Evolutionary conservation across 2,329 filamentous ascomycete genomes (phyloP).

Genomic region (Ascochyta fabae): DNA sequence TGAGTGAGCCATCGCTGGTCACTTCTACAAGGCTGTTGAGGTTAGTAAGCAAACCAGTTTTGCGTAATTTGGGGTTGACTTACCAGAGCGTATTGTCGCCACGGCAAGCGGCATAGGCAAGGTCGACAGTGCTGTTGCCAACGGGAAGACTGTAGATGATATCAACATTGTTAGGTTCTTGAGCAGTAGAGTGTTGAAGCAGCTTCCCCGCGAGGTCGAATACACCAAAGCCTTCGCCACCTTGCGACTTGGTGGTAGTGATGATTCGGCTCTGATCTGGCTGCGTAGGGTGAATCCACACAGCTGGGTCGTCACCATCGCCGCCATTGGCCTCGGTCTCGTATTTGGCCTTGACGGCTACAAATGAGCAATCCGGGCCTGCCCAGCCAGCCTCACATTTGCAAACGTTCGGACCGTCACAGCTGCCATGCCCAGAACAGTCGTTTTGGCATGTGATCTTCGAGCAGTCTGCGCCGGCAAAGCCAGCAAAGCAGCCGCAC

Average conservation of each 20-base stretch:
- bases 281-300: conserved; percentile 40
- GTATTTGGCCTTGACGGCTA: conserved; percentile 37
- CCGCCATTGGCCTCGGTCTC: conserved; percentile 44
- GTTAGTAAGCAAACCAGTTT: not conserved
- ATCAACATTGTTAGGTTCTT: conserved; percentile 62
- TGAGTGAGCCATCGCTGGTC: conserved; percentile 54
- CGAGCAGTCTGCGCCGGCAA: conserved; percentile 31
- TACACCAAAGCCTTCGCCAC: conserved; percentile 57
- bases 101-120: conserved; percentile 60
- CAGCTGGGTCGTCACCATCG: conserved; percentile 42
- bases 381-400: conserved; percentile 34
- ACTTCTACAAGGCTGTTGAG: conserved; percentile 57
- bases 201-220: conserved; percentile 59
- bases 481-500: conserved; percentile 39
- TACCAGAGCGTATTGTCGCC: conserved; percentile 61
- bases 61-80: conserved; percentile 19
- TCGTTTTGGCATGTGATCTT: conserved; percentile 29
- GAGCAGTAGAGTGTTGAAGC: conserved; percentile 54
- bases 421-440: conserved; percentile 38
- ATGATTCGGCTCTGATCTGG: conserved; percentile 57
- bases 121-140: conserved; percentile 54
- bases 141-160: conserved; percentile 59
- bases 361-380: conserved; percentile 39
- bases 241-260: conserved; percentile 60
- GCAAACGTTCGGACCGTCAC: conserved; percentile 35